Base-by-base conservation (phyloP, 345 rosid genomes). In the Brassica rapa region DNA sequence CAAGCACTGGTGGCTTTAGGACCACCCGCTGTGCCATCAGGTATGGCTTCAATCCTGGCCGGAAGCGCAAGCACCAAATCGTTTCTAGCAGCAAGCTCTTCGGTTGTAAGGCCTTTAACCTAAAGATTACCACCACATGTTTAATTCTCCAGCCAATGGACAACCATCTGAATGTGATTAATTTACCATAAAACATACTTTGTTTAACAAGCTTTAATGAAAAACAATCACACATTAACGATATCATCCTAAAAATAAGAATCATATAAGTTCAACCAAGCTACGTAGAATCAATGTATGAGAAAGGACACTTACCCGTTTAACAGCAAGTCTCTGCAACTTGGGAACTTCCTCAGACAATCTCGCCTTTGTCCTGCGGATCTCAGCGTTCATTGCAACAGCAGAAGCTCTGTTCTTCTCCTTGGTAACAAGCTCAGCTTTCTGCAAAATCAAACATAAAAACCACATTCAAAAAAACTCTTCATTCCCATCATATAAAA, bases 311-410 rank as follows among this genome's bases (percentile, higher is more conserved):
- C 72, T 43, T 2, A 92, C 98, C 98, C 87, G 90, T 81, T 91
- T 96, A 37, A 96, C 81, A 33, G 98, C 98, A 89, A 93, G 84
- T 83, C 91, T 90, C 88, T 91, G 98, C 87, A 96, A 83, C 82
- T 91, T 90, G 1, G 96, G 96, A 76, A 91, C 91, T 78, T 93
- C 99, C 86, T 93, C 99, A 0, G 85, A 86, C 80, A 96, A 87
- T 43, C 92, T 83, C 25, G 96, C 98, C 83, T 96, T 96, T 4
- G 93, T 90, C 59, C 99, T 79, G 62, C 99, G 99, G 67, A 96
- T 87, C 89, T 96, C 99, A 39, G 96, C 99, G 65, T 96, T 93
- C 85, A 96, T 61, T 51, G 97, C 97, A 70, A 96, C 99, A 11
- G 89, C 91, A 72, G 99, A 83, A 53, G 96, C 99, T 79, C 88